Conservation (phyloP, 2,329 filamentous ascomycete species). For the Aspergillus caelatus region DNA sequence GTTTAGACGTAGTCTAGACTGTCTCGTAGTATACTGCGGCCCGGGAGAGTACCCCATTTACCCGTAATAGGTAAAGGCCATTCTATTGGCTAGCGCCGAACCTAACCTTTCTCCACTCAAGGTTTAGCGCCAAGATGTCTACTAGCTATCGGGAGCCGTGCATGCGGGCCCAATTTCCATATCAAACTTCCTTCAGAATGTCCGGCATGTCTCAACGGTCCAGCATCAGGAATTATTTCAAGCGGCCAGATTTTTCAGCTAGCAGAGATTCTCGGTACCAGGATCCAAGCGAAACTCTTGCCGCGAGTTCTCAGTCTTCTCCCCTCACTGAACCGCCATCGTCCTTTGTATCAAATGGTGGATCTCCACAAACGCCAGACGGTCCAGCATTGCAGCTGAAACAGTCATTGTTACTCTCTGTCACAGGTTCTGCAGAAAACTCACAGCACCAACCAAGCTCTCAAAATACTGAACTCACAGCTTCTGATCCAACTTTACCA, state of each 20-base stretch:
- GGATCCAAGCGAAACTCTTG: conserved; percentile 14
- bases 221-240: conserved; percentile 53
- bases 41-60: neutral
- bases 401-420: conserved; percentile 17
- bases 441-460: conserved; percentile 20
- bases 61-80: neutral
- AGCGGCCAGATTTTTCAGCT: conserved; percentile 33
- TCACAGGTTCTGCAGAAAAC: conserved; percentile 12
- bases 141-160: neutral
- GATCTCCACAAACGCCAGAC: conserved; percentile 21
- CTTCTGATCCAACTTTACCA: conserved; percentile 18
- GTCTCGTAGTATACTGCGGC: neutral
- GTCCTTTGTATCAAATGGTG: conserved; percentile 21
- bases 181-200: conserved; percentile 9
- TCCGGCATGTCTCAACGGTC: conserved; percentile 30
- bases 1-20: neutral
- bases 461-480: conserved; percentile 19
- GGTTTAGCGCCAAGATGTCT: neutral
- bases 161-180: conserved; percentile 7
- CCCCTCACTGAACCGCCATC: conserved; percentile 30
- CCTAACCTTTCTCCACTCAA: neutral
- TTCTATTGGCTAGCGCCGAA: neutral
- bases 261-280: conserved; percentile 6
- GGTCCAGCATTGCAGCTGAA: conserved; percentile 19
- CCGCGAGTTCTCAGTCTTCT: conserved; percentile 29